Percentiles rank a stretch among this genome's conserved stretches.
Evolutionary conservation across 768 basidiomycete species (phyloP).

Genomic region (Omphalotus guepiniiformis): DNA sequence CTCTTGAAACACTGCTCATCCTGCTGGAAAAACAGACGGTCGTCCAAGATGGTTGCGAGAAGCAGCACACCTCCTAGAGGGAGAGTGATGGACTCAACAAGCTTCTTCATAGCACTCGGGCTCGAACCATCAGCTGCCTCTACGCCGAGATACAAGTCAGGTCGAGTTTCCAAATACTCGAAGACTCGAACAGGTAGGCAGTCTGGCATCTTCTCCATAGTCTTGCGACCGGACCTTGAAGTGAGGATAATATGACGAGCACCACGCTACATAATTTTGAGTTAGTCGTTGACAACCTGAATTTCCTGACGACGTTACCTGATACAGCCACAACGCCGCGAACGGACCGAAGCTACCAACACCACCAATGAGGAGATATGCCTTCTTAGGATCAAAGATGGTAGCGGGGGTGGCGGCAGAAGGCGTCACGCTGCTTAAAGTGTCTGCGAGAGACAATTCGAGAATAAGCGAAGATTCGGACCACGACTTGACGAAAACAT

Average conservation of each 20-base stretch:
- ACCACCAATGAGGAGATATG: not conserved
- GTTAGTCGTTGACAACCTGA: no score
- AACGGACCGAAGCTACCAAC: not conserved
- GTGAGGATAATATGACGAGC: not conserved
- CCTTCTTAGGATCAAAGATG: not conserved
- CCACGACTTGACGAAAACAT: not conserved
- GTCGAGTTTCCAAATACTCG: not conserved
- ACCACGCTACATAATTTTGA: not conserved
- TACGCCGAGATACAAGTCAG: not conserved
- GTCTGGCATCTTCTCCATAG: not conserved
- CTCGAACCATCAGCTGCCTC: not conserved
- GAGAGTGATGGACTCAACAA: not conserved
- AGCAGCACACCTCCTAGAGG: not conserved
- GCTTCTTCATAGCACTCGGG: not conserved
- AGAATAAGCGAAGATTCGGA: not conserved
- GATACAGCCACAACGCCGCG: not conserved
- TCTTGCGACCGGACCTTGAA: not conserved
- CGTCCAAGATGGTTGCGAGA: not conserved
- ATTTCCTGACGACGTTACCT: not conserved
- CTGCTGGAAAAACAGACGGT: not conserved
- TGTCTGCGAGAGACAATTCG: not conserved
- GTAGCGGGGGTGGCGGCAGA: not conserved
- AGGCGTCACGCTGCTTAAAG: not conserved
- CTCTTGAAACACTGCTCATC: not conserved
- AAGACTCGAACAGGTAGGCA: not conserved